Evolutionary conservation across 345 rosid genomes (phyloP).

Genomic region (Syzygium jambos): DNA sequence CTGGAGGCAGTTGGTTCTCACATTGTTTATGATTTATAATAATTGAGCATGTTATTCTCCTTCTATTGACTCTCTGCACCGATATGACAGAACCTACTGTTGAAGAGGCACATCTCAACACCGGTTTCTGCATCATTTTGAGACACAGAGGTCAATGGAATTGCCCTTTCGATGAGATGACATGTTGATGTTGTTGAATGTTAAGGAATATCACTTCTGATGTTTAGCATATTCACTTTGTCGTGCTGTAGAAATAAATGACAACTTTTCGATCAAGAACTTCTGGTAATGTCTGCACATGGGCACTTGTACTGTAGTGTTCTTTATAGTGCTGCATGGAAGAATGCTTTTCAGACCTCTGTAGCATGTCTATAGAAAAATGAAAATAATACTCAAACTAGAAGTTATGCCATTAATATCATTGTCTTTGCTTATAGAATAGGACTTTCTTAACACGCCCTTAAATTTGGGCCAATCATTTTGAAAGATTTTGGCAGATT

Average conservation of each 20-base stretch:
- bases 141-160: background rate
- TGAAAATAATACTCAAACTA: background rate
- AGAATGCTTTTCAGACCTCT: background rate
- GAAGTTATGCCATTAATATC: background rate
- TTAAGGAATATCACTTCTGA: background rate
- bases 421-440: background rate
- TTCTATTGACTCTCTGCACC: background rate
- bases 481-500: constrained; percentile 37
- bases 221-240: no score
- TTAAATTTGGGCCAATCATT: background rate
- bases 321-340: background rate
- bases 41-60: background rate
- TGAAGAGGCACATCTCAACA: background rate
- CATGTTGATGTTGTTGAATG: background rate
- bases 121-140: background rate
- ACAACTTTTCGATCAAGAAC: no score
- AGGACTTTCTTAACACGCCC: background rate
- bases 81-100: background rate
- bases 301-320: no score
- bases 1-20: background rate
- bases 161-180: background rate
- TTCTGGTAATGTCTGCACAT: no score
- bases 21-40: background rate
- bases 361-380: background rate
- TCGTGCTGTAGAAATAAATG: no score